These are phyloP conservation scores for Aspergillus ellipticus DNA, from an alignment of 495 filamentous ascomycete genomes.

Conservation along the genomic window DNA sequence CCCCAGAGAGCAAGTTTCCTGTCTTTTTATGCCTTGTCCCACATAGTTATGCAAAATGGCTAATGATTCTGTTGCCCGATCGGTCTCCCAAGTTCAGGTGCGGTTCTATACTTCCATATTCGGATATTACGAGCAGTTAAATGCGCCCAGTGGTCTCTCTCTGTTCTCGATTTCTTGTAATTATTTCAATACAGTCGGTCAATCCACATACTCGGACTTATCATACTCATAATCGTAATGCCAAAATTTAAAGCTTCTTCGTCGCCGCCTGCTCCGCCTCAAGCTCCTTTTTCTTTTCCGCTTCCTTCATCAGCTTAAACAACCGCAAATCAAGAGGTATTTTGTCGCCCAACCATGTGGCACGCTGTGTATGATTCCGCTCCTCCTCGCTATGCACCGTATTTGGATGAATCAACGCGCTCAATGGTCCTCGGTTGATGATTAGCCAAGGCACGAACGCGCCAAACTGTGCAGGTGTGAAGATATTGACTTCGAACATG, in stretches of 20 bases:
- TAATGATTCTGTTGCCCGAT: background rate
- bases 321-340: conserved; percentile 63
- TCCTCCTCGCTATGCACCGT: conserved; percentile 54
- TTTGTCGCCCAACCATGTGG: conserved; percentile 80
- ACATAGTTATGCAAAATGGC: background rate
- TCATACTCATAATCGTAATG: background rate
- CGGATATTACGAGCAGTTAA: background rate
- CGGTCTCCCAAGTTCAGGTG: background rate
- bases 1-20: background rate
- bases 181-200: background rate
- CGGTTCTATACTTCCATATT: background rate
- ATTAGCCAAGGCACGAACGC: conserved; percentile 84
- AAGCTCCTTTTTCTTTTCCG: conserved; percentile 21
- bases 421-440: conserved; percentile 77
- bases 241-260: background rate
- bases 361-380: conserved; percentile 70
- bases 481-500: conserved; percentile 90
- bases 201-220: background rate
- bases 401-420: conserved; percentile 78
- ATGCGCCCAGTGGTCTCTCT: background rate
- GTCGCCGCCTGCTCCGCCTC: conserved; percentile 9
- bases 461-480: conserved; percentile 82
- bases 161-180: background rate
- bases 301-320: conserved; percentile 48
- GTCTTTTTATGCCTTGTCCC: background rate